Evolutionary conservation across 1,284 basidiomycete species (phyloP).

Genomic region (Heterobasidion occidentale): DNA sequence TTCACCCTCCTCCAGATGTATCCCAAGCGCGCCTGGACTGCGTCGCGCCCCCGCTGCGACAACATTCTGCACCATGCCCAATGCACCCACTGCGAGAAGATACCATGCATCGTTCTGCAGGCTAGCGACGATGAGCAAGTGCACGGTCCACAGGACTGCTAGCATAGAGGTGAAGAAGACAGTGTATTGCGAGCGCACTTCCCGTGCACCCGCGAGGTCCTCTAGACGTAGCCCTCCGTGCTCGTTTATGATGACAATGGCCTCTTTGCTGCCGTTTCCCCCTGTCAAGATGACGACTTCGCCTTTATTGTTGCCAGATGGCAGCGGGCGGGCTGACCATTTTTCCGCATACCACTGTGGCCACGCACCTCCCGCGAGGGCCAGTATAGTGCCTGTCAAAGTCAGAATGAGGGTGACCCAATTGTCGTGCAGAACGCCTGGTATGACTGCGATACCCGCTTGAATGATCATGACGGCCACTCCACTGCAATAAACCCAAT

Average conservation of each 20-base stretch:
- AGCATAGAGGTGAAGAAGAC: slow-evolving; percentile 6
- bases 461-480: slow-evolving; percentile 8
- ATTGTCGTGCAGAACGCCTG: slow-evolving; percentile 9
- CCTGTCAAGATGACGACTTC: slow-evolving; percentile 18
- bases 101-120: slow-evolving; percentile 15
- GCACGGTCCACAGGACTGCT: slow-evolving; percentile 12
- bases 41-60: slow-evolving; percentile 12
- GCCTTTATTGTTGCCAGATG: slow-evolving; percentile 5
- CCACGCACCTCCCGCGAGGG: slow-evolving; percentile 9
- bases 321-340: slow-evolving; percentile 10
- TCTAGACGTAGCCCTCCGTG: slow-evolving; percentile 16
- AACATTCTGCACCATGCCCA: slow-evolving; percentile 13
- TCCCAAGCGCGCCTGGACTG: slow-evolving; percentile 9
- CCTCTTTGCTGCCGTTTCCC: slow-evolving; percentile 19
- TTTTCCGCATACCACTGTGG: slow-evolving; percentile 18
- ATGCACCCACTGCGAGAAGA: slow-evolving; percentile 10
- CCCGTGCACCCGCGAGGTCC: slow-evolving; percentile 16
- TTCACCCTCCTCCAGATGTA: slow-evolving; percentile 10
- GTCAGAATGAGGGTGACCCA: slow-evolving; percentile 16
- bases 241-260: slow-evolving; percentile 18
- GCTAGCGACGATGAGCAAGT: slow-evolving; percentile 13
- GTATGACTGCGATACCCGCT: slow-evolving; percentile 15
- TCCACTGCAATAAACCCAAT: slow-evolving; percentile 21
- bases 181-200: slow-evolving; percentile 3
- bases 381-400: slow-evolving; percentile 13